Evolutionary conservation across 225 moss, liverwort and hornwort species (phyloP).

Genomic region (Sphagnum tenellum): DNA sequence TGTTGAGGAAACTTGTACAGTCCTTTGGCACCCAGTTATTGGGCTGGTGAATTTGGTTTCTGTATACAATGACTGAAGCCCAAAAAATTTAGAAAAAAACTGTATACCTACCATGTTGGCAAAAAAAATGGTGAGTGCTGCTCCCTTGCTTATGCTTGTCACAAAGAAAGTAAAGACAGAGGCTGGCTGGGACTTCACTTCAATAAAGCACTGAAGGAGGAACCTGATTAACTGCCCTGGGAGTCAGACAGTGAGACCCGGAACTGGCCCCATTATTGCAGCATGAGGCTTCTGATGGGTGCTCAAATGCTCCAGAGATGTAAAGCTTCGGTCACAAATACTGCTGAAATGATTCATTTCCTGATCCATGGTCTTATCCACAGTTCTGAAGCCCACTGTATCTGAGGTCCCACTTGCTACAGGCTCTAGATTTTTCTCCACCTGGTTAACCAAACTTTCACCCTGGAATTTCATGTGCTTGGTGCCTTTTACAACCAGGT

Average conservation of each 20-base stretch:
- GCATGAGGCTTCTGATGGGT: conserved; percentile 64
- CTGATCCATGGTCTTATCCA: conserved; percentile 15
- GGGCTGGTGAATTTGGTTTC: too few species aligned
- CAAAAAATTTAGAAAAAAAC: too few species aligned
- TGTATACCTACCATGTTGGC: too few species aligned
- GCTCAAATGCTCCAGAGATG: conserved; percentile 45
- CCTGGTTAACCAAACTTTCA: conserved; percentile 10
- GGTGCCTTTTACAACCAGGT: conserved; percentile 21
- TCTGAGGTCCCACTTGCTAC: conserved; percentile 10
- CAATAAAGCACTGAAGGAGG: conserved; percentile 3
- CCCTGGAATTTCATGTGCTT: conserved; percentile 6
- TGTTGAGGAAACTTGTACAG: conserved; percentile 1
- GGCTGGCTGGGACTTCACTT: not conserved
- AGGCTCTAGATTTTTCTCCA: conserved; percentile 4
- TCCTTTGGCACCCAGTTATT: too few species aligned
- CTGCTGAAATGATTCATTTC: too few species aligned
- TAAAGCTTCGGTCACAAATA: conserved; percentile 12
- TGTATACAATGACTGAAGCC: too few species aligned
- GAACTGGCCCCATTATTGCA: conserved; percentile 50
- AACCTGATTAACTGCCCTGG: conserved; percentile 5
- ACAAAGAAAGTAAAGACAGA: not conserved
- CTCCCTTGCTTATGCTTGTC: too few species aligned
- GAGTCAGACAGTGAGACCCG: conserved; percentile 68
- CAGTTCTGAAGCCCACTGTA: conserved; percentile 11
- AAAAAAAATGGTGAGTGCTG: too few species aligned